Conservation (phyloP, 352 stramenopile genomes). For the Phytophthora ohioensis region DNA sequence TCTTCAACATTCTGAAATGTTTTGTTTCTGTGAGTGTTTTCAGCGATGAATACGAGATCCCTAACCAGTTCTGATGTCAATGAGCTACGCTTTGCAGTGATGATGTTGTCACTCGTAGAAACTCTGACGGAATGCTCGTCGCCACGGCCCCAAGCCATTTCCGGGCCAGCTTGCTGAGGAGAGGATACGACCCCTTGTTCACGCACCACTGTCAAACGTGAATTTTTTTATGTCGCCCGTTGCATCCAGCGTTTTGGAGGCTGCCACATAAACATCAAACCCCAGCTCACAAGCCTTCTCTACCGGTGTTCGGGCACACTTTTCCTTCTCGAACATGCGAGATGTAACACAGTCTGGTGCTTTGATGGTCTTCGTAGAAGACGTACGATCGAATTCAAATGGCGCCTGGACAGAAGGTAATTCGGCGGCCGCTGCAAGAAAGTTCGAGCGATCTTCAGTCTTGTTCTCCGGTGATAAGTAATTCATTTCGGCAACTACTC, state of each 20-base stretch:
- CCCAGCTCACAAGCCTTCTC: too few relatives aligned
- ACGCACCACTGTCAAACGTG: not conserved
- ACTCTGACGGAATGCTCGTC: not conserved
- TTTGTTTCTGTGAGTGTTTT: not conserved
- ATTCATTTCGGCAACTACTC: too few relatives aligned
- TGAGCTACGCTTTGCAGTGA: not conserved
- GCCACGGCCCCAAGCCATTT: not conserved
- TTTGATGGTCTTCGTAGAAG: too few relatives aligned
- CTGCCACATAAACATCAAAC: too few relatives aligned
- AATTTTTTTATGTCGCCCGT: not conserved
- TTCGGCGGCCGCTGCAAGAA: not conserved
- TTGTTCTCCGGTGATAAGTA: too few relatives aligned
- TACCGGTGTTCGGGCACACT: too few relatives aligned
- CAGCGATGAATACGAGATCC: not conserved
- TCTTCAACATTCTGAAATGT: too few relatives aligned
- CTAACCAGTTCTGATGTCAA: not conserved
- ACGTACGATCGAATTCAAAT: too few relatives aligned
- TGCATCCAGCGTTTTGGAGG: too few relatives aligned
- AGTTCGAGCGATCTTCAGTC: too few relatives aligned
- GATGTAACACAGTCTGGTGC: too few relatives aligned
- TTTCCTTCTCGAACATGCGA: too few relatives aligned
- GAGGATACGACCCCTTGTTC: not conserved
- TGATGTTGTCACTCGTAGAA: not conserved
- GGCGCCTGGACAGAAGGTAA: not conserved
- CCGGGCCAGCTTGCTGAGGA: not conserved